Base-by-base conservation (phyloP, 768 basidiomycete species). In the Tubosaeta sp. region DNA sequence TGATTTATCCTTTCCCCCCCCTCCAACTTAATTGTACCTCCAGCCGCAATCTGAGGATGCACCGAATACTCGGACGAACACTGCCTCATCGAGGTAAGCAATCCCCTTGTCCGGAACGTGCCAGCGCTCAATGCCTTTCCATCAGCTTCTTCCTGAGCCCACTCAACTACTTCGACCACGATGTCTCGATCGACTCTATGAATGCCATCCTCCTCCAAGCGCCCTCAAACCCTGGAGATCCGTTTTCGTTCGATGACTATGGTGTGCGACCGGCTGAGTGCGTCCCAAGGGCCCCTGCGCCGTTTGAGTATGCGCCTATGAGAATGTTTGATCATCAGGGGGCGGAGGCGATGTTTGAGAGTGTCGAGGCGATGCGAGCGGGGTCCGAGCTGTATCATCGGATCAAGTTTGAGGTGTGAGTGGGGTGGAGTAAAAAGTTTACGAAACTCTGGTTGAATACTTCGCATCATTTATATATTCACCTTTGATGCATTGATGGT, bases 41-140 rank as follows among this genome's bases (percentile, higher is more conserved):
- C 47, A 79, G 78, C 81, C 82, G 1, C 78, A 81, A 58, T 77
- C 84, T 4, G 84, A 86, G 65, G 83, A 85, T 64, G 73, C 78
- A 1, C 83, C 83, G 1, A 81, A 77, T 57, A 84, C 80, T 2
- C 76, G 79, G 48, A 80, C 79, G 6, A 82, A 78, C 58, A 66
- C 71, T 14, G 81, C 83, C 4, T 67, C 78, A 13, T 78, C 80
- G 0, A 80, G 76, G 80, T 79, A 51, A 35, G 70, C 52, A 24
- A n/a, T n/a, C 31, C 16, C 21, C 29, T 27, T n/a, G n/a, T 35
- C 41, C 9, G 14, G 43, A 38, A 35, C 14, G 11, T 32, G 27
- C 18, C 40, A 12, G 8, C n/a, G 9, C 14, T 34, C n/a, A 19
- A 24, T 34, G 36, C 18, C 10, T n/a, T n/a, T n/a, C n/a, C n/a